Evolutionary conservation across 1,139 yeast genomes (phyloP), one percentile per base, ranked within the genome.

Genomic region (Arxiozyma slooffiae): DNA sequence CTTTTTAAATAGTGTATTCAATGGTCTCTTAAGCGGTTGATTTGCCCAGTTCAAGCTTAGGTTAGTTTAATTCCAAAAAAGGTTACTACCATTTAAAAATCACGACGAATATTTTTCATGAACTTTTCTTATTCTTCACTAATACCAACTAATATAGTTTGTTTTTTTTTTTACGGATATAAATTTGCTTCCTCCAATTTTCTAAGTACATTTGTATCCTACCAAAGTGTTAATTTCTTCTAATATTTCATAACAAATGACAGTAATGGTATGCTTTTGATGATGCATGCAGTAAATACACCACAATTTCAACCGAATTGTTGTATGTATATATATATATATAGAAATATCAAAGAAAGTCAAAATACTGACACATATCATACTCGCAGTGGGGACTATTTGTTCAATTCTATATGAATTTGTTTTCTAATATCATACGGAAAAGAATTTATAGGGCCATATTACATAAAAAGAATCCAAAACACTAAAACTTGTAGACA

Each of bases 331-430:
- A n/a, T n/a, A n/a, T n/a, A n/a, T 37, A 7, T 16, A 23, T 60
- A 75, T 79, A 64, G 79, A 77, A 1, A 81, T 66, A 58, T 79
- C 68, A 57, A 81, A 75, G 51, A 83, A 71, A n/a, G 82, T 71
- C 4, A 82, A 82, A 59, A 77, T 76, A 57, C 72, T 71, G 24
- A 79, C 71, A 52, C 78, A 81, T 47, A 73, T 75, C 0, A 81
- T 76, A 56, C 82, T 81, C 60, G 75, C 78, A 57, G 82, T 73
- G 0, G 90, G 90, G 67, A 80, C 67, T 23, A 78, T 82, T 60
- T 81, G 80, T 3, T 89, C 88, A 63, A 77, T 80, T 46, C 79
- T 67, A 64, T 75, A 84, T 55, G 82, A 79, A 20, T n/a, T 64
- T 60, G 2, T 81, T 79, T 38, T 71, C 66, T 46, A 83, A 66